Conservation (phyloP, 1,284 basidiomycete genomes). For the Cutaneotrichosporon sp. region DNA sequence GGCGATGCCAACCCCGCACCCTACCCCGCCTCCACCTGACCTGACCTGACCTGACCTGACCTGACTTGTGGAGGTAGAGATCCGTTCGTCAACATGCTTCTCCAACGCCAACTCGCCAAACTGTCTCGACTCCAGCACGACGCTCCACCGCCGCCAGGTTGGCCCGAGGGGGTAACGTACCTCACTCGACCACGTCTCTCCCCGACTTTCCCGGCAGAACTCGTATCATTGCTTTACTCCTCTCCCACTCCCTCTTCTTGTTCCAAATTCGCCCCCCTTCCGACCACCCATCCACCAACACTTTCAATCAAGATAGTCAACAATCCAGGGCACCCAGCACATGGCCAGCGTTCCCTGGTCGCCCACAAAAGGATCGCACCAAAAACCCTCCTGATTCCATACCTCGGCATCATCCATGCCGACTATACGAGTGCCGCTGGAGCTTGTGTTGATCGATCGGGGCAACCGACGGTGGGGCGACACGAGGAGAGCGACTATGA, state of each 20-base stretch:
- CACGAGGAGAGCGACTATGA: slow-evolving; percentile 67
- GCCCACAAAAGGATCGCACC: slow-evolving; percentile 67
- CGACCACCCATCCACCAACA: not conserved
- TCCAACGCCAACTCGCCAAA: not conserved
- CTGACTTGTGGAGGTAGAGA: too few species aligned
- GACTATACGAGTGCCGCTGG: slow-evolving; percentile 53
- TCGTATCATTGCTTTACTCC: slow-evolving; percentile 31
- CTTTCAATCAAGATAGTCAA: slow-evolving; percentile 47
- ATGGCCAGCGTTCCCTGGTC: slow-evolving; percentile 78
- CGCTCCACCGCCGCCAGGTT: slow-evolving; percentile 40
- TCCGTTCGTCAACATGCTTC: too few species aligned
- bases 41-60: too few species aligned
- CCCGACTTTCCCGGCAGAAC: slow-evolving; percentile 37
- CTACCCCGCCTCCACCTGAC: too few species aligned
- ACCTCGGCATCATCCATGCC: slow-evolving; percentile 68
- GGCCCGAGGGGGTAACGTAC: slow-evolving; percentile 47
- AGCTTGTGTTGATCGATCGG: not conserved
- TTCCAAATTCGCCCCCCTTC: not conserved
- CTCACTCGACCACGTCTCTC: slow-evolving; percentile 45
- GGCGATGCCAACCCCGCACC: too few species aligned
- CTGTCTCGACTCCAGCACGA: slow-evolving; percentile 28
- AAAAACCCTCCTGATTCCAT: slow-evolving; percentile 70
- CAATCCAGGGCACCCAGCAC: slow-evolving; percentile 64
- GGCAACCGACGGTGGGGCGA: slow-evolving; percentile 16
- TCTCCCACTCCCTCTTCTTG: not conserved